Evolutionary conservation across 768 basidiomycete genomes (phyloP).

Genomic region (Termitomyces sp.): DNA sequence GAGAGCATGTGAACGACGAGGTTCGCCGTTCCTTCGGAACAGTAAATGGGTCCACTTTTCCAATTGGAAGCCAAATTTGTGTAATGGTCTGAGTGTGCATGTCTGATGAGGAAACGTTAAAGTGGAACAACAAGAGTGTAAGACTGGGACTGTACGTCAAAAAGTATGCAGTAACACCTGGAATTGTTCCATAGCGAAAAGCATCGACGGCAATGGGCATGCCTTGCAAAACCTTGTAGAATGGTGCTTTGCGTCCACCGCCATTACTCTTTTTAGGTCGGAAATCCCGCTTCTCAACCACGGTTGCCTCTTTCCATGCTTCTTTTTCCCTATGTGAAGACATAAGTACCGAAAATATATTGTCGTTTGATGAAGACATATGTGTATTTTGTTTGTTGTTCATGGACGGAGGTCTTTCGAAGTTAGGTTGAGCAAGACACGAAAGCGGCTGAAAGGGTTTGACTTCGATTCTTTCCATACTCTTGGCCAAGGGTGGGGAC

Average conservation of each 20-base stretch:
- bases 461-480: neutral
- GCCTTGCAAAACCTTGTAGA: conserved; percentile 92
- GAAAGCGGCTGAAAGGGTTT: conserved; percentile 6
- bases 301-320: conserved; percentile 78
- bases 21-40: conserved; percentile 89
- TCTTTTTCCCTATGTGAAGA: conserved; percentile 75
- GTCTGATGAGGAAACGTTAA: conserved; percentile 39
- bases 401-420: conserved; percentile 10
- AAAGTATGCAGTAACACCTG: conserved; percentile 86
- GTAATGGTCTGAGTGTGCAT: conserved; percentile 97
- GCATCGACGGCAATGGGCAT: conserved; percentile 99
- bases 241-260: conserved; percentile 74
- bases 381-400: conserved; percentile 16
- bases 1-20: conserved; percentile 87
- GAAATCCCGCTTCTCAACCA: conserved; percentile 41
- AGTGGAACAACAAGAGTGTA: neutral
- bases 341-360: conserved; percentile 84
- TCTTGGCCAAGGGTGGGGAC: neutral
- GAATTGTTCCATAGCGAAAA: conserved; percentile 90
- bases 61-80: conserved; percentile 86
- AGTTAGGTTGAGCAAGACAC: conserved; percentile 10
- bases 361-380: conserved; percentile 11
- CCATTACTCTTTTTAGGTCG: conserved; percentile 41
- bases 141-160: conserved; percentile 53
- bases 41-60: conserved; percentile 93